These are phyloP conservation scores for Phylloporus sp. DNA, from an alignment of 768 basidiomycete genomes.

Conservation along the genomic window DNA sequence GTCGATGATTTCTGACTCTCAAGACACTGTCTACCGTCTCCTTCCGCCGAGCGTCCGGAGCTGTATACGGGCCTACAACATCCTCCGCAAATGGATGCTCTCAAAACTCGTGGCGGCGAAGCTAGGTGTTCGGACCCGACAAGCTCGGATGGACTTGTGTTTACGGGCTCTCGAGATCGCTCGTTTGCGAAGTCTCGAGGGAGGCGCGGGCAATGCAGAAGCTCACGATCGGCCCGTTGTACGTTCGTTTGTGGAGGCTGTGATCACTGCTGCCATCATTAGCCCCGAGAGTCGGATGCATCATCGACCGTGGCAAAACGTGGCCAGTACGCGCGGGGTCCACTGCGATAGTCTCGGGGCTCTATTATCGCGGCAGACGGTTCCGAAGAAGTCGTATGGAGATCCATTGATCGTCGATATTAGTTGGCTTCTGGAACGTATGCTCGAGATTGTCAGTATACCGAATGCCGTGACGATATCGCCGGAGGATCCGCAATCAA, in stretches of 20 bases:
- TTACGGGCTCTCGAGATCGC: constrained; percentile 72
- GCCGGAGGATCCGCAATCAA: constrained; percentile 47
- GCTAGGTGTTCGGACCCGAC: constrained; percentile 58
- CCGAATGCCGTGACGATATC: constrained; percentile 62
- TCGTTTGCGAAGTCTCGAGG: constrained; percentile 53
- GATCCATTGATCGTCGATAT: constrained; percentile 66
- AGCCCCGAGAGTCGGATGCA: constrained; percentile 79
- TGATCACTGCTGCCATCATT: constrained; percentile 67
- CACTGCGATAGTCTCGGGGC: constrained; percentile 56
- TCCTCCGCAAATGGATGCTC: constrained; percentile 76
- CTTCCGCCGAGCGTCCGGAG: constrained; percentile 72
- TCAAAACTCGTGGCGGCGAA: constrained; percentile 61
- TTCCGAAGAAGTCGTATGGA: constrained; percentile 40
- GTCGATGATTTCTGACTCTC: constrained; percentile 61
- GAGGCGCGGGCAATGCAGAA: constrained; percentile 29
- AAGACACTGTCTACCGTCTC: constrained; percentile 67
- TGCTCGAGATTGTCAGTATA: constrained; percentile 72
- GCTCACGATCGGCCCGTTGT: constrained; percentile 57
- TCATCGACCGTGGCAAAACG: constrained; percentile 70
- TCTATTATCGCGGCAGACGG: constrained; percentile 48
- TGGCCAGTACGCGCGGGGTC: constrained; percentile 58
- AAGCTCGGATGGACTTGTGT: constrained; percentile 67
- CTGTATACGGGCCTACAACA: constrained; percentile 69
- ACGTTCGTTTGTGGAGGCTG: constrained; percentile 77
- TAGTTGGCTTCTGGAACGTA: constrained; percentile 78